Evolutionary conservation across 345 rosid species (phyloP), one percentile per base, ranked within the genome.

Genomic region (Capsella bursapastoris): DNA sequence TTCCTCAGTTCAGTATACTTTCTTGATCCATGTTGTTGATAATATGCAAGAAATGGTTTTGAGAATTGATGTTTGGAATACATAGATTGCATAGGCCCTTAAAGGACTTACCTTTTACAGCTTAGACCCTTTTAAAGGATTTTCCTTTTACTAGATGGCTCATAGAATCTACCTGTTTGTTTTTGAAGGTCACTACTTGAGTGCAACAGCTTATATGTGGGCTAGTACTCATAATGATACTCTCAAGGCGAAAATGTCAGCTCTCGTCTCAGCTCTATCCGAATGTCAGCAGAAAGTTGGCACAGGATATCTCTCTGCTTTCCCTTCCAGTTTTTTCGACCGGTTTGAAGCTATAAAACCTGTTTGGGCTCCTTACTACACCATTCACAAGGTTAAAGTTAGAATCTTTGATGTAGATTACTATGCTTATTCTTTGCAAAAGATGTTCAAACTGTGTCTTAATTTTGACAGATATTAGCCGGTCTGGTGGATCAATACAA

Each of bases 281-380:
- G 81, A 57, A 12, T 91, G 99, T 75, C 97, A 91, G 75, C 78
- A 87, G 77, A 87, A 91, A 80, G 32, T 84, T 35, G 96, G 91
- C 22, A 68, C 88, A 0, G 97, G 99, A 7, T 91, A 94, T 84
- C 99, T 94, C 52, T 94, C 97, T 55, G 99, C 99, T 73, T 94
- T 94, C 74, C 97, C 97, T 3, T 74, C 86, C 2, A 97, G 88
- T 72, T 76, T 57, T 25, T 94, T 91, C 66, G 97, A 94, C 66
- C 89, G 97, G 7, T 86, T 91, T 53, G 97, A 91, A 79, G 93
- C 90, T 70, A 57, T 94, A 55, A 73, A 70, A 53, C 90, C 90
- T 35, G 97, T 95, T 4, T 95, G 99, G 97, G 99, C 99, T 74
- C 97, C 99, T 12, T 95, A 95, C 77, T 95, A 95, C 77, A 95